These are phyloP conservation scores for Fusarium sp. DNA, from an alignment of 2,329 filamentous ascomycete species.

Conservation along the genomic window DNA sequence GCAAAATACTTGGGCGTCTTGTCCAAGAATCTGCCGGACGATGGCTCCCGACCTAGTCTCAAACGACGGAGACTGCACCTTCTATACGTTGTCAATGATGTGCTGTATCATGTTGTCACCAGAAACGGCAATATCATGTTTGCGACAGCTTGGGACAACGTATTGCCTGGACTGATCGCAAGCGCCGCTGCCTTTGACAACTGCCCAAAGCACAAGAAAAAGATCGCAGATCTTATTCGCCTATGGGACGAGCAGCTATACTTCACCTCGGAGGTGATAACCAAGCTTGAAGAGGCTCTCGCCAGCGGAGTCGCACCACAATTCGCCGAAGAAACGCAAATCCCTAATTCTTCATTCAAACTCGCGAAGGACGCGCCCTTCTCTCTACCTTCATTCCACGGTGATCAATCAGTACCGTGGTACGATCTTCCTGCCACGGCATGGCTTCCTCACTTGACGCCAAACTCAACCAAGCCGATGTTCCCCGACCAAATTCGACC, in stretches of 20 bases:
- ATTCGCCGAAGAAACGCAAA: conserved; percentile 36
- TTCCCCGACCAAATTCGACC: conserved; percentile 78
- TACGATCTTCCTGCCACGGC: conserved; percentile 87
- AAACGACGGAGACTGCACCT: conserved; percentile 80
- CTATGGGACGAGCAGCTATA: conserved; percentile 79
- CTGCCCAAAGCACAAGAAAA: conserved; percentile 74
- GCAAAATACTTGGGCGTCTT: conserved; percentile 82
- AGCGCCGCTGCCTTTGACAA: conserved; percentile 69
- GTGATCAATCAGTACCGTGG: conserved; percentile 79
- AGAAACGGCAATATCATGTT: conserved; percentile 66
- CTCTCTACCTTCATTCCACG: conserved; percentile 81
- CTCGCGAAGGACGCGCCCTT: conserved; percentile 72
- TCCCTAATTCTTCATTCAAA: conserved; percentile 50
- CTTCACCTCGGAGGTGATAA: conserved; percentile 66
- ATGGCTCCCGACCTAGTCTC: conserved; percentile 62
- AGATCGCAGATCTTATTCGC: conserved; percentile 73
- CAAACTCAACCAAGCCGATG: conserved; percentile 81
- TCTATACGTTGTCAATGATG: conserved; percentile 83
- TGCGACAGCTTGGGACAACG: conserved; percentile 67
- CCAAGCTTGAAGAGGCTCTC: conserved; percentile 71
- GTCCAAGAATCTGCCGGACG: conserved; percentile 61
- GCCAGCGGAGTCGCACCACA: conserved; percentile 55
- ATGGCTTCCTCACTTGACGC: conserved; percentile 82
- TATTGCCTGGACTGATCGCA: conserved; percentile 73
- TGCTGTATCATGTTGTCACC: conserved; percentile 76